phyloP scores from a whole-genome alignment of 106 monocot species.

The Iris macrosiphon region DNA sequence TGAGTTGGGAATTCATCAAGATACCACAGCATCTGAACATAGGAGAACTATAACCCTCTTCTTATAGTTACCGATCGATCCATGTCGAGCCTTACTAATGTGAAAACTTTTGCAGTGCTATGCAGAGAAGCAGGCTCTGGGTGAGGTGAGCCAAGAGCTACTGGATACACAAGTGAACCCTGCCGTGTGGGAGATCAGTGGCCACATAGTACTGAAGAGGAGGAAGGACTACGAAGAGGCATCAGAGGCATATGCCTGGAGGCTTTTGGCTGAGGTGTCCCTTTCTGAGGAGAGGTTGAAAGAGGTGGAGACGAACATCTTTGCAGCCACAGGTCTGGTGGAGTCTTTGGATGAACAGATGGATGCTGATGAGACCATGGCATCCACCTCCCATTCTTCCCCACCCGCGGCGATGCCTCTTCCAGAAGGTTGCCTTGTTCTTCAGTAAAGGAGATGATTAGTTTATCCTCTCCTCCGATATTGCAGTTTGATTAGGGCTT shows the following conservation, averaged over 20 bases:
- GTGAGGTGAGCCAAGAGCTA: constrained; percentile 54
- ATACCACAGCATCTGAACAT: no score
- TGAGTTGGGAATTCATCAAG: no score
- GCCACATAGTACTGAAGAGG: constrained; percentile 62
- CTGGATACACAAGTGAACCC: constrained; percentile 69
- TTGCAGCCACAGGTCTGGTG: constrained; percentile 32
- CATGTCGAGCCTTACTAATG: not conserved
- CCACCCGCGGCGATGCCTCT: constrained; percentile 3
- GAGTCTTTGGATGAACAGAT: constrained; percentile 7
- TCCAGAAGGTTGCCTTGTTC: constrained; percentile 30
- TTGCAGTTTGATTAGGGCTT: no score
- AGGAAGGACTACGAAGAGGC: constrained; percentile 56
- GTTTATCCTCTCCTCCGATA: no score
- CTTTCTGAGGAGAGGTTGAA: constrained; percentile 50
- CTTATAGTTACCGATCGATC: no score
- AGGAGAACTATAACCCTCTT: no score
- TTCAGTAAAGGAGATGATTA: constrained; percentile 21
- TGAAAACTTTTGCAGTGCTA: constrained; percentile 34
- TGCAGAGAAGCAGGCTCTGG: constrained; percentile 59
- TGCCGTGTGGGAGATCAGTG: constrained; percentile 74
- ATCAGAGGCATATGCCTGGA: constrained; percentile 45
- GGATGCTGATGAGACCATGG: not conserved
- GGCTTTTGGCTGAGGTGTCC: constrained; percentile 53
- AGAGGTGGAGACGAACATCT: constrained; percentile 40
- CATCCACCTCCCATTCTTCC: not conserved